A percentile compares a stretch with the other conserved stretches of the same genome.
Conservation (phyloP, 805 yeast genomes). For the Metschnikowia continentalis region DNA sequence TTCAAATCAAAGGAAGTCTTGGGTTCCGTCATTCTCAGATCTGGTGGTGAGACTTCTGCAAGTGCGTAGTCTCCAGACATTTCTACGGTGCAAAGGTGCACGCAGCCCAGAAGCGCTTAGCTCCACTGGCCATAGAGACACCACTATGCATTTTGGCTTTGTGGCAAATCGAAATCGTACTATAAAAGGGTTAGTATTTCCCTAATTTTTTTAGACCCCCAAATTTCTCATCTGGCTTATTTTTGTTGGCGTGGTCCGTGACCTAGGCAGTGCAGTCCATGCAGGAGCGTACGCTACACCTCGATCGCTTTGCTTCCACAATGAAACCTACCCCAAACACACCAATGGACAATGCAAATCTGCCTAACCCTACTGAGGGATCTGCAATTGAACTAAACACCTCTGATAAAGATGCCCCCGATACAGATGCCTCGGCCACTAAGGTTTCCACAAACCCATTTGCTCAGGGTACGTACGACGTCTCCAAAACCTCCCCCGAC, state of each 20-base stretch:
- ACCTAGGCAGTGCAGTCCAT: neutral
- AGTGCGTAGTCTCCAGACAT: conserved; percentile 1
- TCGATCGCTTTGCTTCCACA: conserved; percentile 3
- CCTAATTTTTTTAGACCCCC: neutral
- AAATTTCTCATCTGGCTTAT: neutral
- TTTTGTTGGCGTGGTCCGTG: neutral
- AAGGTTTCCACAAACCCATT: conserved; percentile 10
- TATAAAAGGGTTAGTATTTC: neutral
- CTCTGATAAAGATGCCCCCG: neutral
- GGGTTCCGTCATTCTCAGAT: neutral
- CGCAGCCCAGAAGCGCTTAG: neutral
- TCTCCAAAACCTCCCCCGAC: neutral
- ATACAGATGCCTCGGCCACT: neutral
- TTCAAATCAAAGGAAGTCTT: conserved; percentile 29
- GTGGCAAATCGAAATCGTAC: no score
- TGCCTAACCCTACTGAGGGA: neutral
- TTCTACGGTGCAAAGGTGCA: conserved; percentile 1
- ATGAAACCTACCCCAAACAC: neutral
- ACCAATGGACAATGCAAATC: conserved; percentile 2
- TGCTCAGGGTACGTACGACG: conserved; percentile 5
- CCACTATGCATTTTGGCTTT: neutral
- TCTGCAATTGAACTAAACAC: neutral
- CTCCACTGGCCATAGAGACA: neutral
- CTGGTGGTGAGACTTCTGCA: neutral
- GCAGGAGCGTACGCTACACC: neutral